Evolutionary conservation across 495 filamentous ascomycete species (phyloP), one percentile per base, ranked within the genome.

Genomic region (Hypoxylon crocopeplum): DNA sequence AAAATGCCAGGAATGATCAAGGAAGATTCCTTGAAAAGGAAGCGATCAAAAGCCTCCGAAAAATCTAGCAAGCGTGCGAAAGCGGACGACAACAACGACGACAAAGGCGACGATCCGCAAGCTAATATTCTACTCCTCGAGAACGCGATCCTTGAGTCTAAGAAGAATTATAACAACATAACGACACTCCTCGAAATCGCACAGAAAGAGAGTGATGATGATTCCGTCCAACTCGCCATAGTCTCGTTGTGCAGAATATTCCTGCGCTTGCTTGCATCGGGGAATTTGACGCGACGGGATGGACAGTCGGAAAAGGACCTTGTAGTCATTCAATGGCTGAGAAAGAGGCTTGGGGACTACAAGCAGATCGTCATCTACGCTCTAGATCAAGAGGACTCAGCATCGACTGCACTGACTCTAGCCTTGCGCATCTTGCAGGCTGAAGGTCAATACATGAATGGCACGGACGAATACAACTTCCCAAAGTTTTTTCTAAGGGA

Each of bases 81-180:
- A 53, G 68, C 74, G 22, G 77, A 81, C 48, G 73, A 70, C 41
- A 69, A 67, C 48, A 74, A 70, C 41, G 70, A 67, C 46, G 67
- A 72, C 58, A 70, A 75, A 42, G 70, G 76, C 58, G 72, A 82
- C 52, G 77, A 83, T 69, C 71, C 70, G 7, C 76, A 84, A 66
- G 75, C 79, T 41, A 79, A 83, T 44, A 86, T 94, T 50, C 72
- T 87, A 48, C 64, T 81, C 13, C 84, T 96, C 17, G 91, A 96
- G 75, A 76, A 81, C 55, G 85, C 91, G 57, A 89, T 96, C 40
- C 79, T 88, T 52, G 86, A 93, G 70, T 95, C 91, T 20, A 88
- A 86, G 54, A 89, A 89, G 69, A 80, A 96, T 71, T 97, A 94
- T 79, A 97, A 98, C 77, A 92, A 94, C 63, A 95, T 97, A 66